Evolutionary conservation across 208 protist genomes (phyloP).

Genomic region (Trypanosoma congolense): DNA sequence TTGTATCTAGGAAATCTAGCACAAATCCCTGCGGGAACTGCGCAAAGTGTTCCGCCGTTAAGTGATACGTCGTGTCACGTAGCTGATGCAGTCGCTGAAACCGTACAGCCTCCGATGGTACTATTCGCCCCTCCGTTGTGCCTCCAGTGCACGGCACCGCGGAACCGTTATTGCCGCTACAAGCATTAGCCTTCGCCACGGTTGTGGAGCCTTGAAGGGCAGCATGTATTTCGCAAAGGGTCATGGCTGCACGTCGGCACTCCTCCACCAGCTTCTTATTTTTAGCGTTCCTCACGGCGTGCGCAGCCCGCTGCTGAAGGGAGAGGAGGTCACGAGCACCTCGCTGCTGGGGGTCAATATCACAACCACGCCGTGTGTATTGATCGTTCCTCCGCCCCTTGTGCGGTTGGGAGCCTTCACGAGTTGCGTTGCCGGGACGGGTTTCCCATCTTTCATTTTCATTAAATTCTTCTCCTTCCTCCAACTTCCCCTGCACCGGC

Average conservation of each 20-base stretch:
- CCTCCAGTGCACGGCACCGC: too few relatives aligned
- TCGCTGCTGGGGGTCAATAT: background rate
- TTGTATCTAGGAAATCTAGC: conserved; percentile 13
- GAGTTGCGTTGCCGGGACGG: background rate
- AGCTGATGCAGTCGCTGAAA: conserved; percentile 25
- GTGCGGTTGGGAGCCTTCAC: background rate
- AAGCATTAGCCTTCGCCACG: background rate
- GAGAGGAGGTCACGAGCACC: conserved; percentile 13
- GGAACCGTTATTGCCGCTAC: background rate
- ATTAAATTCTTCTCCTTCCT: background rate
- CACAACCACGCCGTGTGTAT: background rate
- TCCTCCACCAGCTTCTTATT: conserved; percentile 4
- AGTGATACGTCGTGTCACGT: conserved; percentile 15
- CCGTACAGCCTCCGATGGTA: conserved; percentile 10
- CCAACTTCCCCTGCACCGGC: background rate
- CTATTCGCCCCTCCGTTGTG: background rate
- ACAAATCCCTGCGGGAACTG: background rate
- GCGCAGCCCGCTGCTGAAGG: background rate
- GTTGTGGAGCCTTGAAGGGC: conserved; percentile 5
- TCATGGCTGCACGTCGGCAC: conserved; percentile 4
- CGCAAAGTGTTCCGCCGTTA: conserved; percentile 16
- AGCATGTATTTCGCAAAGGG: conserved; percentile 8
- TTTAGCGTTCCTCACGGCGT: background rate
- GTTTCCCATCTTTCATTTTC: background rate
- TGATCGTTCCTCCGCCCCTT: background rate